phyloP scores from a whole-genome alignment of 2,329 filamentous ascomycete genomes.

The Xylariaceae sp. region DNA sequence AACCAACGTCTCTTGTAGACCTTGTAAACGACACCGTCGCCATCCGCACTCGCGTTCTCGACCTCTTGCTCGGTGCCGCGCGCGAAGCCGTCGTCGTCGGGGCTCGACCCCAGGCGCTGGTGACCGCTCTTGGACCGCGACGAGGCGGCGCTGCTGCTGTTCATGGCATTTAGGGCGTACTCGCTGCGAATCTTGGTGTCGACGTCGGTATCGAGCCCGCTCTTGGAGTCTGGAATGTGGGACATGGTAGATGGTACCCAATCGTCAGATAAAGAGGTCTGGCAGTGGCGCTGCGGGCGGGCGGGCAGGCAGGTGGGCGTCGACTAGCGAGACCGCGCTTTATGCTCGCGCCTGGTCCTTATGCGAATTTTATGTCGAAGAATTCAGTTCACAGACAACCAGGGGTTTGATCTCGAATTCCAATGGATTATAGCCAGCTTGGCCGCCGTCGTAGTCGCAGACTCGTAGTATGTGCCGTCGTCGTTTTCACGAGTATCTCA shows the following conservation, averaged over 20 bases:
- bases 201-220: constrained; percentile 7
- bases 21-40: constrained; percentile 18
- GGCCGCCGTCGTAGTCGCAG: too few relatives aligned
- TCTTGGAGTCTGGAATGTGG: not conserved
- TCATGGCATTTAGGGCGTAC: constrained; percentile 17
- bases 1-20: constrained; percentile 84
- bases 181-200: constrained; percentile 14
- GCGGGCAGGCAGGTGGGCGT: too few relatives aligned
- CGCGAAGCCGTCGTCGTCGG: constrained; percentile 12
- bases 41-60: constrained; percentile 8
- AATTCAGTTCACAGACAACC: too few relatives aligned
- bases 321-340: too few relatives aligned
- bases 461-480: too few relatives aligned
- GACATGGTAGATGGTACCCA: too few relatives aligned
- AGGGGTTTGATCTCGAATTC: too few relatives aligned
- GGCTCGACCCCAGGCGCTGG: constrained; percentile 16
- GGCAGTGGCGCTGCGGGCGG: constrained; percentile 3
- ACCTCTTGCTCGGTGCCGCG: constrained; percentile 3
- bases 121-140: constrained; percentile 10
- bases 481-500: too few relatives aligned
- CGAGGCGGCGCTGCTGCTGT: constrained; percentile 2
- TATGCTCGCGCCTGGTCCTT: too few relatives aligned
- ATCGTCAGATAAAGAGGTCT: too few relatives aligned
- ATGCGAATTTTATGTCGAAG: too few relatives aligned
- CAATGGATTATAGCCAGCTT: too few relatives aligned